phyloP scores from a whole-genome alignment of 2,329 filamentous ascomycete genomes.

The Penicillium oxalicum region DNA sequence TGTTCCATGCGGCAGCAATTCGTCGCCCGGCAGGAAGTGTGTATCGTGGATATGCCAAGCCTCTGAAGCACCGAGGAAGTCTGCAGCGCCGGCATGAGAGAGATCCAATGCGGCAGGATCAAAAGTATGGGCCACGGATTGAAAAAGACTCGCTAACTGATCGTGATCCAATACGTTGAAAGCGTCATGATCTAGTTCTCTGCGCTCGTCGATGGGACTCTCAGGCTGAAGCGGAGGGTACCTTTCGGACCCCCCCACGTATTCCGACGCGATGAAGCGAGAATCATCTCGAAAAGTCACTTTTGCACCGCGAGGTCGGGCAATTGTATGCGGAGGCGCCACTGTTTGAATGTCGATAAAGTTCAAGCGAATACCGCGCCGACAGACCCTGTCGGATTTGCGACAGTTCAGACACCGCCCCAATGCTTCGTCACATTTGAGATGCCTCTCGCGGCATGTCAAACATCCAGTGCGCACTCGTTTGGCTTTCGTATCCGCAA shows the following conservation, averaged over 20 bases:
- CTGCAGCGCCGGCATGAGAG: conserved; percentile 30
- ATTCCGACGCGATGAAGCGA: conserved; percentile 82
- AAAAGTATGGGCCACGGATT: conserved; percentile 49
- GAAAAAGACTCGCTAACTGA: conserved; percentile 41
- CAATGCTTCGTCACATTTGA: conserved; percentile 79
- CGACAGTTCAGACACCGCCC: conserved; percentile 70
- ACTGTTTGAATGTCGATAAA: conserved; percentile 81
- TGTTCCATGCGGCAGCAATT: conserved; percentile 23
- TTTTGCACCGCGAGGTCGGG: conserved; percentile 59
- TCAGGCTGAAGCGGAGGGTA: conserved; percentile 57
- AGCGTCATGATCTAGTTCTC: conserved; percentile 21
- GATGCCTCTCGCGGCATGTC: conserved; percentile 80
- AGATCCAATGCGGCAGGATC: conserved; percentile 43
- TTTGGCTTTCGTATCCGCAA: conserved; percentile 59
- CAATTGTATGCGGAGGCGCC: conserved; percentile 55
- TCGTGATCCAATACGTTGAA: conserved; percentile 27
- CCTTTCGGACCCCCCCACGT: conserved; percentile 67
- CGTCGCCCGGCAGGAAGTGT: conserved; percentile 18
- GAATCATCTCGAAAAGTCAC: conserved; percentile 86
- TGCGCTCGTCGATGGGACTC: conserved; percentile 17
- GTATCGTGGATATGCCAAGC: conserved; percentile 18
- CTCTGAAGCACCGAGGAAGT: conserved; percentile 25
- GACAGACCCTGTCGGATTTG: conserved; percentile 80
- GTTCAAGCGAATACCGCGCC: conserved; percentile 79
- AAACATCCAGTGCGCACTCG: conserved; percentile 84